These are phyloP conservation scores for Vigna hirtella DNA, from an alignment of 306 rosid species.

Conservation along the genomic window DNA sequence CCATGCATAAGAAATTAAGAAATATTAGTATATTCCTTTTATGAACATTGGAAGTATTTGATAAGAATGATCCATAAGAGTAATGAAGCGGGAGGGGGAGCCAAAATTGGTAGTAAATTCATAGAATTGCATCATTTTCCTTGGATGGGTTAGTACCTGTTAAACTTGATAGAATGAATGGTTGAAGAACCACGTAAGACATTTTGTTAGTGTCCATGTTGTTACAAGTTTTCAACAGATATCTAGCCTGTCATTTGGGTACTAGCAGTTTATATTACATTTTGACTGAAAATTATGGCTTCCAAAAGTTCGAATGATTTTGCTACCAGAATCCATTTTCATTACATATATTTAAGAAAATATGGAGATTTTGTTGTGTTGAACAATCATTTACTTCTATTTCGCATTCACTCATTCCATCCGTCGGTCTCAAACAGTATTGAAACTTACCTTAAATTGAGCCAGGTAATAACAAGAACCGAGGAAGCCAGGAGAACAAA, in stretches of 20 bases:
- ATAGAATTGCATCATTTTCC: slow-evolving; percentile 16
- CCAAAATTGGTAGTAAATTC: background rate
- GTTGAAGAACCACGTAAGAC: slow-evolving; percentile 20
- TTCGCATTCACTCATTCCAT: slow-evolving; percentile 29
- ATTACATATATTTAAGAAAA: background rate
- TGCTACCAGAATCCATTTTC: background rate
- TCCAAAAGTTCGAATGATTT: slow-evolving; percentile 11
- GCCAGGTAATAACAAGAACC: slow-evolving; percentile 86
- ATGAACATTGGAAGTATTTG: slow-evolving; percentile 12
- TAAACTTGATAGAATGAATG: background rate
- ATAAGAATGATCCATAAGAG: background rate
- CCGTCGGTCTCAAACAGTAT: slow-evolving; percentile 11
- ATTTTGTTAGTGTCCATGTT: slow-evolving; percentile 5
- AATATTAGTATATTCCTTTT: background rate
- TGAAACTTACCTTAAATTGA: slow-evolving; percentile 69
- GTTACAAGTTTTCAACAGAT: background rate
- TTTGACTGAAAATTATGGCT: slow-evolving; percentile 6
- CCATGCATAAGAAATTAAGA: slow-evolving; percentile 5
- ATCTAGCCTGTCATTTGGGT: slow-evolving; percentile 30
- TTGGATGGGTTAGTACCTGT: background rate
- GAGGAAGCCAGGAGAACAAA: slow-evolving; percentile 73
- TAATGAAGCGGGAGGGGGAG: background rate
- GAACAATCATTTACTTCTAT: slow-evolving; percentile 1
- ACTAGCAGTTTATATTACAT: background rate
- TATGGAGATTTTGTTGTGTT: background rate